Percentiles rank a stretch among this genome's conserved stretches.
Conservation (phyloP, 1,284 basidiomycete genomes). For the Ganoderma meredithae region DNA sequence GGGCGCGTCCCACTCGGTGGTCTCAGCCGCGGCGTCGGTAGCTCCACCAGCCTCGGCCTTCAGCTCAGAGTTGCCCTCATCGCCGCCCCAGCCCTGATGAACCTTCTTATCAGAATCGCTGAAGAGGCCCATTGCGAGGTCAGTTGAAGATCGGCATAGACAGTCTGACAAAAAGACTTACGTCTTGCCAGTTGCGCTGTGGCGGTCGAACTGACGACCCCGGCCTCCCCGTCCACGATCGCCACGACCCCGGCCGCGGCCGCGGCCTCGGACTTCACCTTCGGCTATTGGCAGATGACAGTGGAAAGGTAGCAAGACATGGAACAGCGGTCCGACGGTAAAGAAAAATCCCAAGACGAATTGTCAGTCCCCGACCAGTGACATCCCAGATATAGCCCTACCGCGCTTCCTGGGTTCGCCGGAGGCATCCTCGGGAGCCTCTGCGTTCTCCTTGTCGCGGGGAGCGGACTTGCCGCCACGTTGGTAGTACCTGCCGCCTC, state of each 20-base stretch:
- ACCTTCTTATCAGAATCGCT: slow-evolving; percentile 94
- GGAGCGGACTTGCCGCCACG: slow-evolving; percentile 62
- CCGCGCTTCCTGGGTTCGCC: slow-evolving; percentile 60
- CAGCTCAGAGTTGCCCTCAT: slow-evolving; percentile 81
- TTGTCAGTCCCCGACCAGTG: slow-evolving; percentile 19
- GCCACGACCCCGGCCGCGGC: slow-evolving; percentile 55
- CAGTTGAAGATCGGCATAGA: neutral
- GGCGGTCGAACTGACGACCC: slow-evolving; percentile 80
- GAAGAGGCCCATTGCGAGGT: slow-evolving; percentile 26
- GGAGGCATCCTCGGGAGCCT: slow-evolving; percentile 52
- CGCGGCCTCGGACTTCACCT: slow-evolving; percentile 55
- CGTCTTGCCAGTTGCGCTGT: slow-evolving; percentile 85
- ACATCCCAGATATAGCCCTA: slow-evolving; percentile 43
- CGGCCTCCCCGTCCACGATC: slow-evolving; percentile 61
- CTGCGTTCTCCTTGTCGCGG: slow-evolving; percentile 45
- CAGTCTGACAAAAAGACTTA: slow-evolving; percentile 45
- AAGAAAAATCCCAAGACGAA: neutral
- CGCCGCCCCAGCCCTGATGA: slow-evolving; percentile 91
- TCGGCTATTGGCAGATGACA: slow-evolving; percentile 50
- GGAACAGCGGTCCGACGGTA: slow-evolving; percentile 16
- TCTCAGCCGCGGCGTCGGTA: slow-evolving; percentile 46
- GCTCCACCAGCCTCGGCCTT: slow-evolving; percentile 71
- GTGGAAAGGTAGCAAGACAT: slow-evolving; percentile 10
- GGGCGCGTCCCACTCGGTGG: slow-evolving; percentile 53
- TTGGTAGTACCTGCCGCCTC: slow-evolving; percentile 77